Evolutionary conservation across 768 basidiomycete genomes (phyloP).

Genomic region (Arthromyces matolae): DNA sequence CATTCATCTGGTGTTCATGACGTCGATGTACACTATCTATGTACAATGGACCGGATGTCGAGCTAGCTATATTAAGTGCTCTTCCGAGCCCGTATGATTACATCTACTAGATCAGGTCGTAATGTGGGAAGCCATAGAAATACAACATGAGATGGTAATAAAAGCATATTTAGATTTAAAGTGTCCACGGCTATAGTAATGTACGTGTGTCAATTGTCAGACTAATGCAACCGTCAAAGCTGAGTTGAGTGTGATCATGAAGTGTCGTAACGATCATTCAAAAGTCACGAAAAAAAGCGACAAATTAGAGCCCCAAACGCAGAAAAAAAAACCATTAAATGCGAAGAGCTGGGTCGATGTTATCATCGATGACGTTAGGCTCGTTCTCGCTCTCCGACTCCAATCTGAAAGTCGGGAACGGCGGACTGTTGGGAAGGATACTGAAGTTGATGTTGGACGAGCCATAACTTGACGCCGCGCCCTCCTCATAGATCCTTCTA

Average conservation of each 20-base stretch:
- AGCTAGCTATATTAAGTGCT: background rate
- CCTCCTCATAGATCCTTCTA: constrained; percentile 83
- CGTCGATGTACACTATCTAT: background rate
- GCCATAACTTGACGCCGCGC: constrained; percentile 59
- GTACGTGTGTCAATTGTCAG: background rate
- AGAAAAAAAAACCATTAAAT: constrained; percentile 21
- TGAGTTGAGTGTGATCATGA: constrained; percentile 21
- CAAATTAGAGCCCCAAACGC: background rate
- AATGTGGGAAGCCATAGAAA: constrained; percentile 24
- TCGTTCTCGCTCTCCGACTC: constrained; percentile 74
- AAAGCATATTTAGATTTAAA: constrained; percentile 26
- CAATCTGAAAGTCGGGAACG: constrained; percentile 56
- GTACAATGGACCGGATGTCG: background rate
- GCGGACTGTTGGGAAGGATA: constrained; percentile 68
- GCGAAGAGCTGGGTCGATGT: constrained; percentile 33
- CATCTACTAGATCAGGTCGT: background rate
- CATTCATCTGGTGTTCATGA: constrained; percentile 4
- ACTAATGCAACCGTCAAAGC: background rate
- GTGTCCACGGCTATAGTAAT: constrained; percentile 4
- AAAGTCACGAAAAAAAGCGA: constrained; percentile 2
- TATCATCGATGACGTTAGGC: constrained; percentile 50
- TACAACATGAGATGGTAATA: constrained; percentile 21
- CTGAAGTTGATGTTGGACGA: constrained; percentile 80
- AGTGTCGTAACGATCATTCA: constrained; percentile 20
- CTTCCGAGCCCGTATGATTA: too few species aligned